Conservation (phyloP, 805 yeast genomes). For the Cyberlindnera nakhonratchasimensis region DNA sequence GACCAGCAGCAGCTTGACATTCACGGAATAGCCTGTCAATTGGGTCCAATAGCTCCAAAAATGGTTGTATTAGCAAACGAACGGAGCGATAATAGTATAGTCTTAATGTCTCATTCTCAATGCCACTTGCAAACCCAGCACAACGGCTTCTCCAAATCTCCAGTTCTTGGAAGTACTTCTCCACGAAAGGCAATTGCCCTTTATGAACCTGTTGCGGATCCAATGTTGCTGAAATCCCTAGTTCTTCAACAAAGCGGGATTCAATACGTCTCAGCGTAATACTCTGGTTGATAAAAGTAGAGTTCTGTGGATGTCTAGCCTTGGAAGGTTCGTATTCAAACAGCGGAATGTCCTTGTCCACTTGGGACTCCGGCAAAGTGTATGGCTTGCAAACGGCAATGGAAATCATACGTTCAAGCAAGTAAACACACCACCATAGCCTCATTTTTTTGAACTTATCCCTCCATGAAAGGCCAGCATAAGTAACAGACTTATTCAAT, state of each 20-base stretch:
- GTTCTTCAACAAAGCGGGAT: conserved; percentile 52
- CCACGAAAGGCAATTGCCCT: conserved; percentile 48
- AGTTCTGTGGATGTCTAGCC: conserved; percentile 25
- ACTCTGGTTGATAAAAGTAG: conserved; percentile 50
- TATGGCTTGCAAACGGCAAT: conserved; percentile 60
- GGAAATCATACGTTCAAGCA: conserved; percentile 59
- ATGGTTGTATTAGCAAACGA: conserved; percentile 60
- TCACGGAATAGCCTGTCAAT: conserved; percentile 57
- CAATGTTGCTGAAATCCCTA: conserved; percentile 38
- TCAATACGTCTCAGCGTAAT: conserved; percentile 56
- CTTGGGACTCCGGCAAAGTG: conserved; percentile 46
- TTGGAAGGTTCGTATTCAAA: conserved; percentile 44
- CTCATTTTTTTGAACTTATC: conserved; percentile 43
- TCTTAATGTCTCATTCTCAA: conserved; percentile 57
- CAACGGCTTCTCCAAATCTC: conserved; percentile 58
- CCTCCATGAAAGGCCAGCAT: conserved; percentile 27
- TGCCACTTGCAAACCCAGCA: conserved; percentile 42
- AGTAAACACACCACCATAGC: conserved; percentile 61
- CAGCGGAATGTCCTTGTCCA: conserved; percentile 46
- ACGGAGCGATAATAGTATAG: conserved; percentile 59
- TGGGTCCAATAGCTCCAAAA: conserved; percentile 57
- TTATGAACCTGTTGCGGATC: conserved; percentile 17
- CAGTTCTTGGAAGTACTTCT: conserved; percentile 48
- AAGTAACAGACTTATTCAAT: conserved; percentile 36
- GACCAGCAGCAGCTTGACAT: conserved; percentile 72